Conservation (phyloP, 1,284 basidiomycete genomes). For the Cyathus olla region DNA sequence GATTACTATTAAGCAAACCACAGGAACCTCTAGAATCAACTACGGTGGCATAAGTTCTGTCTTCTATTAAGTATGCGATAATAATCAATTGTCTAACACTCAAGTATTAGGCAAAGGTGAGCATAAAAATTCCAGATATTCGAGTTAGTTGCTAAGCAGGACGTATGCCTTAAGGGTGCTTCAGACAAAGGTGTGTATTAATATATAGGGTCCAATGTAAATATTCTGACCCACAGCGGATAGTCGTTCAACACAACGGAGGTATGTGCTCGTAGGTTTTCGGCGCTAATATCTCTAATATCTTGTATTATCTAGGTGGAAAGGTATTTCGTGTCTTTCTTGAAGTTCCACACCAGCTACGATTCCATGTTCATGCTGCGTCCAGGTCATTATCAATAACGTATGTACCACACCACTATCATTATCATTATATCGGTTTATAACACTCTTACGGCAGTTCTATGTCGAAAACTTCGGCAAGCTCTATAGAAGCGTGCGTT, state of each 20-base stretch:
- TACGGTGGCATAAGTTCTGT: constrained; percentile 45
- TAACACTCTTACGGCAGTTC: too few species aligned
- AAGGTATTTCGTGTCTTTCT: too few species aligned
- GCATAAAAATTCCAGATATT: not conserved
- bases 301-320: too few species aligned
- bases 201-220: not conserved
- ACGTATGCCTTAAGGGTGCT: constrained; percentile 25
- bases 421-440: too few species aligned
- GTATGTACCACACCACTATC: too few species aligned
- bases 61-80: not conserved
- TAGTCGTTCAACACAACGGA: constrained; percentile 48
- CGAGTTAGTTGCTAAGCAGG: not conserved
- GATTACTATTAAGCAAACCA: constrained; percentile 50
- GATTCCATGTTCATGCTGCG: too few species aligned
- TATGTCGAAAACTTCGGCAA: constrained; percentile 42
- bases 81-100: not conserved
- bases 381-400: too few species aligned
- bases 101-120: constrained; percentile 36
- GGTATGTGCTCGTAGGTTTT: constrained; percentile 28
- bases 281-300: constrained; percentile 9
- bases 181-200: constrained; percentile 35
- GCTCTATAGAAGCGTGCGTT: constrained; percentile 43
- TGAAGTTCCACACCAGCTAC: too few species aligned
- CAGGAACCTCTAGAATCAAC: constrained; percentile 46
- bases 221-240: not conserved